Evolutionary conservation across 495 filamentous ascomycete species (phyloP), one percentile per base, ranked within the genome.

Genomic region (Penicillium canariense): DNA sequence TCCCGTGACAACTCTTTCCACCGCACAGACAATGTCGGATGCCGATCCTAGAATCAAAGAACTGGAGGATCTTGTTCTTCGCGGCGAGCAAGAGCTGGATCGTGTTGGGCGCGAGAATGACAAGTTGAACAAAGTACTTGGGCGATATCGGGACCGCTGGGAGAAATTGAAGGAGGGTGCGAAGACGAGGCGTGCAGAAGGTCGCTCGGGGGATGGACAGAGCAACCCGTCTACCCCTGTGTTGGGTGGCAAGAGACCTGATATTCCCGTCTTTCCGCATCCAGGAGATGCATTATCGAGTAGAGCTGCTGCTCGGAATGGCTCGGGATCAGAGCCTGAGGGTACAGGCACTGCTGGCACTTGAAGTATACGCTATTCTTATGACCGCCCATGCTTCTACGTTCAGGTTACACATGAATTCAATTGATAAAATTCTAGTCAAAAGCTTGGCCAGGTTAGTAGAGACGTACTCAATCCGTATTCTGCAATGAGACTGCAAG

Each of bases 121-220:
- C 52, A 91, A 88, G 65, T 69, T 89, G 39, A 79, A 82, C 38
- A 76, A 73, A 34, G 84, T 85, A 5, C 70, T 93, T 17, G 76
- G 77, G 11, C 78, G 83, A 52, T 96, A 95, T 66, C 68, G 87
- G 25, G 86, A 90, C 49, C 78, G 84, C 55, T 96, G 89, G 87
- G 87, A 95, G 69, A 86, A 86, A 68, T 73, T 96, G 62, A 93
- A 94, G 67, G 86, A 89, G 15, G 85, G 87, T 0, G 91, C 91
- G 11, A 91, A 88, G 69, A 84, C 81, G 1, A 54, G 81, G 55
- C 54, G 69, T 25, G 65, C 67, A 22, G 53, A 62, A 51, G 52
- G 57, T 57, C 54, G 62, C 48, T 25, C 60, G 26, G 48, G 26
- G 18, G 65, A 68, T 11, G 45, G 32, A 25, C 56, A 52, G n/a